phyloP scores from a whole-genome alignment of 2,329 filamentous ascomycete genomes.

The Fusarium buharicum region DNA sequence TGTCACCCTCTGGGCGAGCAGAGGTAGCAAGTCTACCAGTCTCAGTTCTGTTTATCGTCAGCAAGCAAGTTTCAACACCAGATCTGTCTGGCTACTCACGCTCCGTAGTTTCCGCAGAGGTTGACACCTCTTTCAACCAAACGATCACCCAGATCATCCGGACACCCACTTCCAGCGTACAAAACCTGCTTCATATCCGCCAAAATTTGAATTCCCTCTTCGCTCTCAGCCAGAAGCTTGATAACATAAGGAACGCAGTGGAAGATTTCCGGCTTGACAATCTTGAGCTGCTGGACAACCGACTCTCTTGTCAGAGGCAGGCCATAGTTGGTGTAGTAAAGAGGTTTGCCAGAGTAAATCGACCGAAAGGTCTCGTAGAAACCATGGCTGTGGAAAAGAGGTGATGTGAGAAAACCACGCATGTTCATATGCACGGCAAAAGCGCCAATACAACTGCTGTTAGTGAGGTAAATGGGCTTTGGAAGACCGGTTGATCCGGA shows the following conservation, averaged over 20 bases:
- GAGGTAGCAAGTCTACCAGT: conserved; percentile 46
- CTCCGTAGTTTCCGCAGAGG: conserved; percentile 66
- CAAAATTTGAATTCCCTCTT: conserved; percentile 62
- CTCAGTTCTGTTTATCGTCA: conserved; percentile 37
- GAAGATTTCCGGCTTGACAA: conserved; percentile 59
- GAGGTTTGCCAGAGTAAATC: conserved; percentile 60
- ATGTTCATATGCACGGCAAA: conserved; percentile 54
- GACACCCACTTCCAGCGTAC: conserved; percentile 67
- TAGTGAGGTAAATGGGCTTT: conserved; percentile 70
- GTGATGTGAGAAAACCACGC: conserved; percentile 64
- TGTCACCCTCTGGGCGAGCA: conserved; percentile 39
- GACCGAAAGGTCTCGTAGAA: conserved; percentile 65
- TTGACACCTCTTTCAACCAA: conserved; percentile 65
- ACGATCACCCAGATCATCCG: conserved; percentile 66
- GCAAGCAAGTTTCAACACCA: neutral
- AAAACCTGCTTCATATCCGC: conserved; percentile 62
- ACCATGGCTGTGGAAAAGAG: conserved; percentile 69
- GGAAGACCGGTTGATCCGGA: conserved; percentile 69
- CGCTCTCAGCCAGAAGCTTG: conserved; percentile 69
- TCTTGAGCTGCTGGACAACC: conserved; percentile 56
- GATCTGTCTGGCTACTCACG: conserved; percentile 50
- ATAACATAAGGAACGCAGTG: conserved; percentile 72
- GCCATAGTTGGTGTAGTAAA: conserved; percentile 64
- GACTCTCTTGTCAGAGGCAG: conserved; percentile 64
- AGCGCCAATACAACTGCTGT: conserved; percentile 61